Conservation (phyloP, 169 alveolate genomes). For the Plasmodium billcollinsi region DNA sequence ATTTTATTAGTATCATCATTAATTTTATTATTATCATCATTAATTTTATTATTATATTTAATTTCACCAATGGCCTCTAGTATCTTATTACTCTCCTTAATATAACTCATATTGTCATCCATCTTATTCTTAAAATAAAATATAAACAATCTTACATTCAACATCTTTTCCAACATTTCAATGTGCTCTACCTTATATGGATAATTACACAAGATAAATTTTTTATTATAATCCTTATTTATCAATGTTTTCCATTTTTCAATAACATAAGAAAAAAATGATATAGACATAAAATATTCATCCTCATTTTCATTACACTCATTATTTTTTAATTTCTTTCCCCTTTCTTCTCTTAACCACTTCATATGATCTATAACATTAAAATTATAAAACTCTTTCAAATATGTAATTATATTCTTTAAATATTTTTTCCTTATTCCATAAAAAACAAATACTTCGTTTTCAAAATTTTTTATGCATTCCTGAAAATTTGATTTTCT, state of each 20-base stretch:
- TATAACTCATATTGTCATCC: not conserved
- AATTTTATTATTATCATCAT: not conserved
- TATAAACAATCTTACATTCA: slow-evolving; percentile 2
- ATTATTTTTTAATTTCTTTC: not conserved
- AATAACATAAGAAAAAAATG: slow-evolving; percentile 17
- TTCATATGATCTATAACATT: slow-evolving; percentile 17
- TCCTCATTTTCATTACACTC: not conserved
- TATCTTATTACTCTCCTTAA: slow-evolving; percentile 9
- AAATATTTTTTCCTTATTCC: slow-evolving; percentile 24
- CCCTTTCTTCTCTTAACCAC: slow-evolving; percentile 17
- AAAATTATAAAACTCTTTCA: slow-evolving; percentile 32
- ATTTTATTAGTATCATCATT: not conserved
- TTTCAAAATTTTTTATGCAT: slow-evolving; percentile 23
- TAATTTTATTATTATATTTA: not conserved
- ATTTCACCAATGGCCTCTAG: not conserved
- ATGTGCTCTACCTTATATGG: slow-evolving; percentile 14
- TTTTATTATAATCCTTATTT: slow-evolving; percentile 16
- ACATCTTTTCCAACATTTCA: slow-evolving; percentile 10
- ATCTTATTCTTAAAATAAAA: slow-evolving; percentile 26
- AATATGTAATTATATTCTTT: slow-evolving; percentile 9
- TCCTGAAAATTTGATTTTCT: slow-evolving; percentile 28
- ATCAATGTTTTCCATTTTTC: slow-evolving; percentile 27
- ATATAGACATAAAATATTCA: not conserved
- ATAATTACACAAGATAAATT: slow-evolving; percentile 47
- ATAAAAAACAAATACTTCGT: slow-evolving; percentile 26